Evolutionary conservation across 2,329 filamentous ascomycete genomes (phyloP), one percentile per base, ranked within the genome.

Genomic region (Monascus ruber): DNA sequence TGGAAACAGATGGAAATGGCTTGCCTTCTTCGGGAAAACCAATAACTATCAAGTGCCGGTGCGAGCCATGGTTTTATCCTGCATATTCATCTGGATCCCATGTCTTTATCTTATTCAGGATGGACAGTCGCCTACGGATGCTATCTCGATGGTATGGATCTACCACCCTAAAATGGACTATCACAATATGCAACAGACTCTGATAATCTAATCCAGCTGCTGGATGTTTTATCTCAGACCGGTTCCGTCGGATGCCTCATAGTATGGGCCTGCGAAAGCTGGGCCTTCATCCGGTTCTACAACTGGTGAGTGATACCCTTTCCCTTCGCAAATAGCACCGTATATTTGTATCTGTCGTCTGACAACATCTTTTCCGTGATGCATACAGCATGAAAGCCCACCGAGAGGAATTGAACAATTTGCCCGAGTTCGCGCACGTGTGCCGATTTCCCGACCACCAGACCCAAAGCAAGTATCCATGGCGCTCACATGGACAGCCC

Each of bases 51-150:
- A 47, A 5, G 62, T 67, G 5, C 63, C 64, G 1, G 50, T 63
- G 36, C 51, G 60, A 2, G 62, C 64, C 2, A 56, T 67, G 45
- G 46, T 64, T 5, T 48, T 64, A 17, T 66, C 64, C 2, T 55
- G 60, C 2, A 35, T 63, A n/a, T 66, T 68, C 37, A 51, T 54
- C 38, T 68, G 64, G 64, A 56, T 67, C 6, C 65, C 64, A 2
- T 67, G 66, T 35, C 41, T 67, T 17, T 60, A 64, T 35, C 51
- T 67, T 17, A 17, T 17, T 17, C 17, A 17, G 17, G 17, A 17
- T 17, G 17, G 17, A 17, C 17, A 17, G 17, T 17, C 17, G 17
- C 17, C 17, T 17, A 17, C 17, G 17, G 17, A 17, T 17, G 17
- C 17, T 17, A 17, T 17, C 17, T 17, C 17, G 17, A 3, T 17